A percentile compares a stretch with the other conserved stretches of the same genome.
Conservation (phyloP, 1,139 yeast genomes). For the Chernovozyma sophiae-reginae region DNA sequence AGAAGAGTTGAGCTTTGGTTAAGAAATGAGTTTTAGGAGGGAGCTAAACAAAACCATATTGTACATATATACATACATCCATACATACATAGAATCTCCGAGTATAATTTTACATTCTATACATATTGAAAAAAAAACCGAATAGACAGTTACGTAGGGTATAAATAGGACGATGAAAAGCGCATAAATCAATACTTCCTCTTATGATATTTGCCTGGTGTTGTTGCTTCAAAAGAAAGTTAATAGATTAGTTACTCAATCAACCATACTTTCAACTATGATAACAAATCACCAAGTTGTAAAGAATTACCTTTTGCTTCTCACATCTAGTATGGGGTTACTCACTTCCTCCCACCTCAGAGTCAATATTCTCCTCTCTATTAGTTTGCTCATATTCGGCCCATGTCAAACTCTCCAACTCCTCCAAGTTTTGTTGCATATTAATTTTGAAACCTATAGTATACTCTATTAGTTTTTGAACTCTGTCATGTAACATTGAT, state of each 20-base stretch:
- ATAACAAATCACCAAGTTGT: too few relatives aligned
- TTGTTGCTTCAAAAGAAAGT: too few relatives aligned
- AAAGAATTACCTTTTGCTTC: too few relatives aligned
- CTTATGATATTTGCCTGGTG: too few relatives aligned
- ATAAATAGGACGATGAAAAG: too few relatives aligned
- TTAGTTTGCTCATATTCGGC: neutral
- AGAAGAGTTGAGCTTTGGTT: slow-evolving; percentile 62
- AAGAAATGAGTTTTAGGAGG: slow-evolving; percentile 43
- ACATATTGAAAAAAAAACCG: neutral
- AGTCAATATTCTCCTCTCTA: neutral
- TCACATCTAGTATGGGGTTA: too few relatives aligned
- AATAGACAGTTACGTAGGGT: too few relatives aligned
- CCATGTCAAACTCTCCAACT: slow-evolving; percentile 2
- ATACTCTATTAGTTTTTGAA: slow-evolving; percentile 53
- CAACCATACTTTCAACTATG: too few relatives aligned
- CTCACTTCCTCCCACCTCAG: neutral
- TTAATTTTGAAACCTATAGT: slow-evolving; percentile 62
- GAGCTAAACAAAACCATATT: too few relatives aligned
- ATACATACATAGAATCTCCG: neutral
- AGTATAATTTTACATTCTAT: slow-evolving; percentile 4
- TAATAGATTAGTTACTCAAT: too few relatives aligned
- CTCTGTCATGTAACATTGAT: slow-evolving; percentile 47
- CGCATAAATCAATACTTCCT: too few relatives aligned
- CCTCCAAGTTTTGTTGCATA: slow-evolving; percentile 42
- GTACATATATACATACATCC: slow-evolving; percentile 1